Base-by-base conservation (phyloP, 2,329 filamentous ascomycete species). In the Epichloe scottii region DNA sequence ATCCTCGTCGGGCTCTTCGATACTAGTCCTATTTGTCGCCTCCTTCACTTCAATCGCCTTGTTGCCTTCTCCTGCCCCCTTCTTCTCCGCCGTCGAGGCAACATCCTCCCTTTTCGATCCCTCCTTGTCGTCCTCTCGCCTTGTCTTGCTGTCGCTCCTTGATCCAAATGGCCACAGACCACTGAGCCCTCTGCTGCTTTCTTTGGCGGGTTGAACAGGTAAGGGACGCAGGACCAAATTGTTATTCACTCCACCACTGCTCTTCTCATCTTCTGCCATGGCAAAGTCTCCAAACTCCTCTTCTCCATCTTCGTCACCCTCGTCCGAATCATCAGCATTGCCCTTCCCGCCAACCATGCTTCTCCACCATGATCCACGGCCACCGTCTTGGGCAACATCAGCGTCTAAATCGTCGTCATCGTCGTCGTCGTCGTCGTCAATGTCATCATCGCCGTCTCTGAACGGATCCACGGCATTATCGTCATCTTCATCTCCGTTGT, bases 211-310 rank as follows among this genome's bases (percentile, higher is more conserved):
- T 49, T 81, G 75, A 6, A 80, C 69, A 0, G 75, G 71, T 3
- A 79, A 66, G 2, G 78, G 78, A 56, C 77, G 75, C 51, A 81
- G 64, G 2, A 81, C 68, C n/a, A 74, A 67, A 26, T 68, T 69
- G 12, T 72, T 67, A 3, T 64, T 63, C 33, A 61, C 59, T 7
- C 55, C 60, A 4, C 59, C 57, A n/a, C 49, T 49, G 10, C 26
- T 46, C 26, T 59, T 57, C 11, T 68, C 69, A 48, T 74, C 68
- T 61, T 82, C 80, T 11, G 81, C 77, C 68, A 85, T 79, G 56
- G 79, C 81, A 57, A 85, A 85, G 52, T 85, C 83, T 14, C 81
- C 82, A 67, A 85, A 79, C 58, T 83, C 81, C 55, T 85, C 79
- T 40, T 81, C 80, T 39, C 81, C 79, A 30, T 79, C 76, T 5